Evolutionary conservation across 208 protist genomes (phyloP).

Genomic region (Perkinsela sp.): DNA sequence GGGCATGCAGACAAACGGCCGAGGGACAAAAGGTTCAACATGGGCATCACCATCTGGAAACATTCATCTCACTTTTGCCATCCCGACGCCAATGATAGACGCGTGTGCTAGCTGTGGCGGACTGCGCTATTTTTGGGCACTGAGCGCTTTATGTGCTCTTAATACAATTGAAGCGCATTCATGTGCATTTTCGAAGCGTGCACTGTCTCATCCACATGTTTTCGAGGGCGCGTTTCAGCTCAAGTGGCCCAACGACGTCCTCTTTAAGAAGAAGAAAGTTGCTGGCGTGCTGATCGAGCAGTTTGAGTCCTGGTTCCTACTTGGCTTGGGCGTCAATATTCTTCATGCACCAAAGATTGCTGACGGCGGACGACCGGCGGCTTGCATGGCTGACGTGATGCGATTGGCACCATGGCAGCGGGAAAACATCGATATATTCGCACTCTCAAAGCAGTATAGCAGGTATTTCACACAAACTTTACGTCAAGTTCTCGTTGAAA

Average conservation of each 20-base stretch:
- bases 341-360: slow-evolving; percentile 12
- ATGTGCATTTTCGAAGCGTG: background rate
- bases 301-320: slow-evolving; percentile 9
- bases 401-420: too few relatives aligned
- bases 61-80: slow-evolving; percentile 28
- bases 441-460: too few relatives aligned
- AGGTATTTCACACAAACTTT: too few relatives aligned
- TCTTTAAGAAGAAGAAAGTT: slow-evolving; percentile 23
- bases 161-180: background rate
- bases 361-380: slow-evolving; percentile 14
- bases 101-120: background rate
- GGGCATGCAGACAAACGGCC: slow-evolving; percentile 13
- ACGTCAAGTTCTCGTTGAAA: too few relatives aligned
- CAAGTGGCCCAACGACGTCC: slow-evolving; percentile 51
- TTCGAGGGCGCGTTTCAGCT: background rate
- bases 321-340: slow-evolving; percentile 38
- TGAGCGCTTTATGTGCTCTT: background rate
- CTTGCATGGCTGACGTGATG: slow-evolving; percentile 12
- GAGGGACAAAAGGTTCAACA: slow-evolving; percentile 17
- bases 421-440: too few relatives aligned
- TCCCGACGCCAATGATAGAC: slow-evolving; percentile 7
- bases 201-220: background rate
- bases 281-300: slow-evolving; percentile 23
- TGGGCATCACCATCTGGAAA: slow-evolving; percentile 36
- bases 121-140: background rate